Evolutionary conservation across 108 stramenopile genomes (phyloP).

Genomic region (Stephanodiscus triporus): DNA sequence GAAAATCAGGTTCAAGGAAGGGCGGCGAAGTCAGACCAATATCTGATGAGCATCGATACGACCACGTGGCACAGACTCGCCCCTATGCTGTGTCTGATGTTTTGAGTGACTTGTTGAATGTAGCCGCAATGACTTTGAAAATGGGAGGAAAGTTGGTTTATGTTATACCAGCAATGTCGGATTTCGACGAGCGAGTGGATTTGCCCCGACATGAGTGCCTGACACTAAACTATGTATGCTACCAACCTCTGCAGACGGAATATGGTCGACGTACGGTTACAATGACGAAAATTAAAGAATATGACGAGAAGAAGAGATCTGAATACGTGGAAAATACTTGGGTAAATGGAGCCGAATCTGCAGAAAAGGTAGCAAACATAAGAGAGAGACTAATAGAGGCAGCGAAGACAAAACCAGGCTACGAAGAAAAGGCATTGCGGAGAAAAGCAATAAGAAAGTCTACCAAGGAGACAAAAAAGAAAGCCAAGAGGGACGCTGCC

Average conservation of each 20-base stretch:
- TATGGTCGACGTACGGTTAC: constrained; percentile 82
- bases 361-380: constrained; percentile 85
- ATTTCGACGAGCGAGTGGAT: constrained; percentile 75
- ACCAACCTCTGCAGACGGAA: constrained; percentile 79
- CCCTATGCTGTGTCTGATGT: constrained; percentile 90
- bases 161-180: constrained; percentile 83
- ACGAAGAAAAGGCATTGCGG: constrained; percentile 73
- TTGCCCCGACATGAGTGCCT: constrained; percentile 85
- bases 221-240: constrained; percentile 73
- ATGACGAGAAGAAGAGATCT: constrained; percentile 57
- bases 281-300: constrained; percentile 80
- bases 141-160: constrained; percentile 86
- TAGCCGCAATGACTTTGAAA: constrained; percentile 77
- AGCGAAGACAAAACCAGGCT: constrained; percentile 76
- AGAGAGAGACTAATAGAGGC: constrained; percentile 79
- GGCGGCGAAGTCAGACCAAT: constrained; percentile 59
- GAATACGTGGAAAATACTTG: constrained; percentile 62
- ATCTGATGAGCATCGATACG: constrained; percentile 81
- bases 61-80: constrained; percentile 93
- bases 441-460: constrained; percentile 74
- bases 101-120: constrained; percentile 89
- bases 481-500: constrained; percentile 50
- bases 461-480: constrained; percentile 67
- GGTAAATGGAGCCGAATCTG: constrained; percentile 75
- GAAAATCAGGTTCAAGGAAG: constrained; percentile 66